Base-by-base conservation (phyloP, 768 basidiomycete species). In the Tylopilus sp. region DNA sequence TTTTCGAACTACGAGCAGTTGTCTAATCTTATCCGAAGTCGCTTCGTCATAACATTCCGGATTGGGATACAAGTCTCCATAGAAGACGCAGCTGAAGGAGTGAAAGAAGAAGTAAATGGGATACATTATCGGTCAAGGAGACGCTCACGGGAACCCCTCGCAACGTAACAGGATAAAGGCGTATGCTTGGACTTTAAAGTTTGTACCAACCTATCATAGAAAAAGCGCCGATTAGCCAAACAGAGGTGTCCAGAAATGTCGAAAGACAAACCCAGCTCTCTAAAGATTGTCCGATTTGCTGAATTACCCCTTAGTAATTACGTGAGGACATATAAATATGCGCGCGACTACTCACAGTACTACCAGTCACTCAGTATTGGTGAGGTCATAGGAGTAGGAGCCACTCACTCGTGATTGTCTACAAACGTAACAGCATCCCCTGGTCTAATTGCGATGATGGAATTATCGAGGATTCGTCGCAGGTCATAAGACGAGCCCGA, bases 381-480 rank as follows among this genome's bases (percentile, higher is more conserved):
- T 12, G 16, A 19, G 26, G 41, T 29, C n/a, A 21, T 3, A 30
- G 8, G 38, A 12, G 49, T 33, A 33, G 49, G 24, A 25, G 16
- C 33, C 11, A 72, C 86, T 70, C 56, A 91, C 90, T 93, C 91
- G 59, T 93, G 90, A 67, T 92, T 93, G 61, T 93, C 90, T 8
- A 92, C 90, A 62, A 92, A 92, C 0, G 90, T 92, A 6, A 97
- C 90, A 5, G 93, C 89, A 64, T 93, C 89, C 25, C 78, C 74
- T 3, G 94, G 92, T 54, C 82, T 79, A 4, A 72, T 63, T 51
- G 85, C 76, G 17, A 91, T 77, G 12, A 98, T 68, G 1, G 89
- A 87, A 42, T 79, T 75, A 47, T 86, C 75, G 36, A 94, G 73
- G 55, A 98, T 85, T 29, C 66, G 80, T 55, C 92, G 75, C 42